Evolutionary conservation across 2,329 filamentous ascomycete genomes (phyloP), one percentile per base, ranked within the genome.

Genomic region (Aphanocladium album): DNA sequence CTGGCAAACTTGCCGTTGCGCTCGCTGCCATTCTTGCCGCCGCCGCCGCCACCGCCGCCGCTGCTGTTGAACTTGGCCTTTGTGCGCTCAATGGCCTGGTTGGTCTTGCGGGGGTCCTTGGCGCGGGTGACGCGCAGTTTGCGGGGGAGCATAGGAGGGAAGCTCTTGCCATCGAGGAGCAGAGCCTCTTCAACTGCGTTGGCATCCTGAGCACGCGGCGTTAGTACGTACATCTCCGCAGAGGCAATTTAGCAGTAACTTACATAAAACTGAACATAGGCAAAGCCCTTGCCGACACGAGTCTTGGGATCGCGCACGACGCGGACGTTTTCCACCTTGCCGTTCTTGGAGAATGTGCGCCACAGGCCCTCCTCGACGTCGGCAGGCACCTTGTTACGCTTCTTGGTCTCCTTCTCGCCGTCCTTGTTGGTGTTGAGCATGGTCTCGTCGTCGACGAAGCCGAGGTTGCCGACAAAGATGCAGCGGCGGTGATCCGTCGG

Each of bases 391-490:
- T 89, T 90, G 66, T 82, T 89, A 61, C 85, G 86, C 75, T 90
- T 91, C 71, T 90, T 90, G 69, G 87, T 83, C 55, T 86, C 84
- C 45, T 83, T 86, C 49, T 88, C 82, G 55, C 84, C 87, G 45
- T 86, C 85, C 37, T 87, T 81, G 54, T 84, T 84, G 19, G 85
- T 84, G 56, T 83, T 83, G 23, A 89, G 76, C 55, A 89, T 80
- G 43, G 84, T 89, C 76, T 97, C 93, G 66, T 97, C 91, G 69
- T 97, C 93, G 17, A 99, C 91, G 69, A 99, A 99, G 54, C 91
- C 92, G 1, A 99, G 83, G 71, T 99, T 99, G 51, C 95, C 95
- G 27, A 99, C 90, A 70, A 99, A 99, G 17, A 99, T 88, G 73
- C 95, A 99, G 59, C 93, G 89, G 62, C 89, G 87, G 73, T 96